A percentile compares a stretch with the other conserved stretches of the same genome.
phyloP scores from a whole-genome alignment of 73 alveolate genomes.

The Breviolum minutum region DNA sequence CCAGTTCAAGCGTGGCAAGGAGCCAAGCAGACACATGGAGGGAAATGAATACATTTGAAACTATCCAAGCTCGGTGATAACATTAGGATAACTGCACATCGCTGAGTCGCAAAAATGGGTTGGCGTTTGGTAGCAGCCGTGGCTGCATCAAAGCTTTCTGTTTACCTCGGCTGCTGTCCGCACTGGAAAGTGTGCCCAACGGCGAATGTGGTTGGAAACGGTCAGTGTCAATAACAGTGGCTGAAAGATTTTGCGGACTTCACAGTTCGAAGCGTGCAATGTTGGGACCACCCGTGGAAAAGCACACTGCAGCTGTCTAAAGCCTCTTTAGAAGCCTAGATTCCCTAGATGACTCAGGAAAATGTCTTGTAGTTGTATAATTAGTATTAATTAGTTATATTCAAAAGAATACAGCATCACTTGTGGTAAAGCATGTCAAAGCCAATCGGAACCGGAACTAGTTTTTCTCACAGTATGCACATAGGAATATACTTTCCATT shows the following conservation, averaged over 20 bases:
- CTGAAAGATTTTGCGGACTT: background rate
- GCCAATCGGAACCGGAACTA: no score
- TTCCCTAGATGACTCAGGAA: background rate
- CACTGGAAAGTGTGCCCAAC: background rate
- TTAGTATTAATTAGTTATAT: no score
- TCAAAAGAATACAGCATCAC: no score
- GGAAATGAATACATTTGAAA: slow-evolving; percentile 41
- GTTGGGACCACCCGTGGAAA: slow-evolving; percentile 77
- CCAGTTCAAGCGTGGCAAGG: slow-evolving; percentile 63
- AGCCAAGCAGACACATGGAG: slow-evolving; percentile 70
- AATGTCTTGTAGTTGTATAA: no score
- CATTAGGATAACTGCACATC: slow-evolving; percentile 20
- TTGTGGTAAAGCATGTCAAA: no score
- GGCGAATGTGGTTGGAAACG: no score
- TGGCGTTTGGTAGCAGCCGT: slow-evolving; percentile 41
- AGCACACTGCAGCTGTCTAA: slow-evolving; percentile 62
- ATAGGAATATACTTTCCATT: no score
- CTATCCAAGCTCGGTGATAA: slow-evolving; percentile 14
- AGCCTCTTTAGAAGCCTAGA: background rate
- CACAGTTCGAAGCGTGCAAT: slow-evolving; percentile 17
- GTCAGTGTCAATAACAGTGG: no score
- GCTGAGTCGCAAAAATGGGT: slow-evolving; percentile 46
- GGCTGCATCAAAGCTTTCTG: slow-evolving; percentile 74
- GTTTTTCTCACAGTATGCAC: no score
- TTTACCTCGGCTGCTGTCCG: slow-evolving; percentile 63